Conservation (phyloP, 805 yeast species). For the Sungouiella blattae region DNA sequence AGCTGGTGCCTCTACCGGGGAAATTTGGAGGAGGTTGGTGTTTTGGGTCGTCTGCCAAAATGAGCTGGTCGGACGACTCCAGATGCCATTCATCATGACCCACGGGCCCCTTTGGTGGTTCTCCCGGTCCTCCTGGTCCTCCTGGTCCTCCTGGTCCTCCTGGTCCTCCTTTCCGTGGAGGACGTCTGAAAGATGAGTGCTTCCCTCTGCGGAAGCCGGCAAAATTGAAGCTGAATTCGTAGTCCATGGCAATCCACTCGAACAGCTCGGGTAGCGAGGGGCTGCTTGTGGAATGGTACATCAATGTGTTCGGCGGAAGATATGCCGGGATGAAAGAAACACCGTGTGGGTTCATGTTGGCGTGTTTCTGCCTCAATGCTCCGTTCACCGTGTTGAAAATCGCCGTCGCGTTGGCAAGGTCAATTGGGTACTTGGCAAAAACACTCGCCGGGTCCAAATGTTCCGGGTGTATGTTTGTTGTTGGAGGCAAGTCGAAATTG, state of each 20-base stretch:
- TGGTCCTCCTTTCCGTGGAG: constrained; percentile 7
- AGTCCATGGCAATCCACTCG: constrained; percentile 67
- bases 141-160: constrained; percentile 5
- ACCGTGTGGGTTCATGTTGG: constrained; percentile 54
- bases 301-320: constrained; percentile 54
- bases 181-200: constrained; percentile 9
- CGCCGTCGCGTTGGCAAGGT: constrained; percentile 49
- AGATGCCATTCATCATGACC: too few species aligned
- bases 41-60: not conserved
- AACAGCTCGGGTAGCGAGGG: constrained; percentile 41
- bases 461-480: too few species aligned
- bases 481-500: not conserved
- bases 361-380: constrained; percentile 49
- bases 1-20: not conserved
- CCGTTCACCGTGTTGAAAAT: constrained; percentile 53
- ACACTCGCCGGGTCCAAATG: too few species aligned
- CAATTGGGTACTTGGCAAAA: constrained; percentile 30
- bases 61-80: too few species aligned
- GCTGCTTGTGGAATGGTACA: constrained; percentile 51
- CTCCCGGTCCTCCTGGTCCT: too few species aligned
- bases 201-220: constrained; percentile 20
- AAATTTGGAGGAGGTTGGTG: constrained; percentile 1
- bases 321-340: constrained; percentile 58
- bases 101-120: not conserved
- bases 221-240: constrained; percentile 56